Percentiles rank a stretch among this genome's conserved stretches.
These are phyloP conservation scores for Penicillium canescens DNA, from an alignment of 495 filamentous ascomycete genomes.

Conservation along the genomic window DNA sequence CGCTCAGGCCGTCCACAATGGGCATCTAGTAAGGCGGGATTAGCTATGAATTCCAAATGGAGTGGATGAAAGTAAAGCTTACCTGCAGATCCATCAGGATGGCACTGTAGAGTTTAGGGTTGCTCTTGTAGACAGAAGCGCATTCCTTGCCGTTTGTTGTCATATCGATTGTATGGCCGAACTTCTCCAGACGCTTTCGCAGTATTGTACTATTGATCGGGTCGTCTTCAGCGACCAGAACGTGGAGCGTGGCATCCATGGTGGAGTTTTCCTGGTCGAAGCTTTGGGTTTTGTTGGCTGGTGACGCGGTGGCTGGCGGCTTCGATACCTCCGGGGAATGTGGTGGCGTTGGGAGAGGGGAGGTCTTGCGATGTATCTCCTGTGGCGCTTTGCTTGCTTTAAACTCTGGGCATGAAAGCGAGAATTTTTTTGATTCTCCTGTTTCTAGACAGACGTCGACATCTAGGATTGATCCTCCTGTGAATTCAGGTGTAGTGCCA, in stretches of 20 bases:
- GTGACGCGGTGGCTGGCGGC: not conserved
- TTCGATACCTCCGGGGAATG: not conserved
- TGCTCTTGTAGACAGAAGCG: conserved; percentile 61
- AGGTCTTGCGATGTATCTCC: too few species aligned
- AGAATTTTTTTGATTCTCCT: conserved; percentile 15
- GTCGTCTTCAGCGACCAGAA: conserved; percentile 86
- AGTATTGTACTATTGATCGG: conserved; percentile 85
- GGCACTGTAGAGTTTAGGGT: conserved; percentile 63
- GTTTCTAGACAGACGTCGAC: conserved; percentile 14
- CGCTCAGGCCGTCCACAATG: conserved; percentile 79
- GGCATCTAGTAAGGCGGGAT: conserved; percentile 66
- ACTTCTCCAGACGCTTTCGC: conserved; percentile 74
- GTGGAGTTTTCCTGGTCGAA: not conserved
- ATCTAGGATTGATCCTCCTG: conserved; percentile 13
- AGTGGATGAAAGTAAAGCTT: conserved; percentile 9
- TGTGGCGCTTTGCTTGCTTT: not conserved
- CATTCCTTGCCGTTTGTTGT: conserved; percentile 86
- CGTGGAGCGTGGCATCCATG: conserved; percentile 43
- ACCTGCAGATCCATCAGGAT: conserved; percentile 97
- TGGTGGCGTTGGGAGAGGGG: not conserved
- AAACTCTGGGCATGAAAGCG: not conserved
- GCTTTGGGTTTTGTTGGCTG: not conserved
- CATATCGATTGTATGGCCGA: conserved; percentile 67
- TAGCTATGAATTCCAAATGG: conserved; percentile 2
- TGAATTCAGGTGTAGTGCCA: conserved; percentile 6